phyloP scores from a whole-genome alignment of 495 filamentous ascomycete genomes.

The Podospora anserina region DNA sequence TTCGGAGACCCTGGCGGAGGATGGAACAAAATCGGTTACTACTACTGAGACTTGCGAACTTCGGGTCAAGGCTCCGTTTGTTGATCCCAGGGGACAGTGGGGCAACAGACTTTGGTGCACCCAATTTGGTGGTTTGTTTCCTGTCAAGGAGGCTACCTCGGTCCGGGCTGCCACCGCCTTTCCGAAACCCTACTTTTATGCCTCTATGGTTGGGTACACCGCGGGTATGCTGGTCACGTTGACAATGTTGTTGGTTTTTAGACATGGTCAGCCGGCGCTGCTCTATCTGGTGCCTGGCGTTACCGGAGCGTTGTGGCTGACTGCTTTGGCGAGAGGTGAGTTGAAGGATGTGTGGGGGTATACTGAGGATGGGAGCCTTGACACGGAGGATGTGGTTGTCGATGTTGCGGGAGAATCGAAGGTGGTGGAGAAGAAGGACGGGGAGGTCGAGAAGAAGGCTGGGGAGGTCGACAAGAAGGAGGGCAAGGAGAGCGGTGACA shows the following conservation, averaged over 20 bases:
- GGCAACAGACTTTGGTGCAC: constrained; percentile 82
- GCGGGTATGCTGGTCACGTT: constrained; percentile 76
- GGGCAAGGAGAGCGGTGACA: constrained; percentile 6
- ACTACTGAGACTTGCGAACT: constrained; percentile 32
- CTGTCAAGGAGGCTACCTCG: constrained; percentile 40
- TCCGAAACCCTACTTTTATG: constrained; percentile 83
- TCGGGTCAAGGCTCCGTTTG: constrained; percentile 55
- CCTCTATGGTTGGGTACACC: constrained; percentile 73
- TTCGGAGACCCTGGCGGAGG: constrained; percentile 30
- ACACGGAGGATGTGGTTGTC: constrained; percentile 47
- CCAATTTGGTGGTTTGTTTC: constrained; percentile 29
- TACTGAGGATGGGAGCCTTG: constrained; percentile 63
- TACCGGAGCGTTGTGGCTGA: constrained; percentile 71
- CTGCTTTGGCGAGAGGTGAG: constrained; percentile 69
- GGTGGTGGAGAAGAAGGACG: constrained; percentile 19
- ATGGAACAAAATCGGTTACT: constrained; percentile 23
- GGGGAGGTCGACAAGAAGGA: constrained; percentile 9
- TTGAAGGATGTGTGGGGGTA: constrained; percentile 73
- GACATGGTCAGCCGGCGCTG: constrained; percentile 85
- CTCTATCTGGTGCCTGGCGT: constrained; percentile 92
- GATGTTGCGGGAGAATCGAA: constrained; percentile 30
- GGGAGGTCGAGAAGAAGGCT: neutral
- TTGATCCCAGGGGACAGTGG: constrained; percentile 65
- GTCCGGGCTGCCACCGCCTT: constrained; percentile 55
- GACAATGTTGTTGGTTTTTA: constrained; percentile 68